Percentiles rank a stretch among this genome's conserved stretches.
These are phyloP conservation scores for Cardamine chenopodiifolia DNA, from an alignment of 345 rosid species.

Conservation along the genomic window DNA sequence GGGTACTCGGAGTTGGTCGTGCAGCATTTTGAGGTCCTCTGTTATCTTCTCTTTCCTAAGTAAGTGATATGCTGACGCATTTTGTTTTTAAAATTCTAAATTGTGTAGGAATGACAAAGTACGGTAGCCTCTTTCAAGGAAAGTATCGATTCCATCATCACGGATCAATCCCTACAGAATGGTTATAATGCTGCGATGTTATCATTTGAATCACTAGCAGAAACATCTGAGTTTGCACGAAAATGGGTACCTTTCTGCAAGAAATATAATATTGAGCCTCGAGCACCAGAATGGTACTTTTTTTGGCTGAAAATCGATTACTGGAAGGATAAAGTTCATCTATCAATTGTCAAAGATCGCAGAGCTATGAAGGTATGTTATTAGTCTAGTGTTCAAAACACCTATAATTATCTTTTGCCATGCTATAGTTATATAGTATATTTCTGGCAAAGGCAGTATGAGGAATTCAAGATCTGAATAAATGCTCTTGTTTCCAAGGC, in stretches of 20 bases:
- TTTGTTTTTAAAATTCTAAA: not conserved
- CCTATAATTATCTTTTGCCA: not conserved
- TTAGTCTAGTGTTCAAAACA: conserved; percentile 8
- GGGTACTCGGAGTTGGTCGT: not conserved
- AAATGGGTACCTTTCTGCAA: conserved; percentile 92
- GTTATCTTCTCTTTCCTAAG: not conserved
- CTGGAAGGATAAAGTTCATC: conserved; percentile 86
- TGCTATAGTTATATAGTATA: conserved; percentile 19
- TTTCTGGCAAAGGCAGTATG: conserved; percentile 74
- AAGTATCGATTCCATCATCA: conserved; percentile 86
- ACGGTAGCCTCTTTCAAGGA: conserved; percentile 89
- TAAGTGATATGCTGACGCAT: conserved; percentile 5
- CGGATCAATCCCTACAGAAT: conserved; percentile 93
- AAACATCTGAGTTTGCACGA: conserved; percentile 88
- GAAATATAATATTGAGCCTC: conserved; percentile 79
- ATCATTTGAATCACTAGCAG: conserved; percentile 79
- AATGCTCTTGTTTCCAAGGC: conserved; percentile 94
- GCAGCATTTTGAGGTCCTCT: not conserved
- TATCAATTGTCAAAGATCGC: conserved; percentile 91
- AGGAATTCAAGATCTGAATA: conserved; percentile 80
- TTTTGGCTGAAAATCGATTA: conserved; percentile 77
- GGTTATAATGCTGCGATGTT: conserved; percentile 95
- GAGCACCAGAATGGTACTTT: conserved; percentile 96
- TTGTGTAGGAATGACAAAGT: conserved; percentile 81
- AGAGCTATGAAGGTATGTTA: conserved; percentile 85